phyloP scores from a whole-genome alignment of 306 rosid species.

The Corylus avellana region DNA sequence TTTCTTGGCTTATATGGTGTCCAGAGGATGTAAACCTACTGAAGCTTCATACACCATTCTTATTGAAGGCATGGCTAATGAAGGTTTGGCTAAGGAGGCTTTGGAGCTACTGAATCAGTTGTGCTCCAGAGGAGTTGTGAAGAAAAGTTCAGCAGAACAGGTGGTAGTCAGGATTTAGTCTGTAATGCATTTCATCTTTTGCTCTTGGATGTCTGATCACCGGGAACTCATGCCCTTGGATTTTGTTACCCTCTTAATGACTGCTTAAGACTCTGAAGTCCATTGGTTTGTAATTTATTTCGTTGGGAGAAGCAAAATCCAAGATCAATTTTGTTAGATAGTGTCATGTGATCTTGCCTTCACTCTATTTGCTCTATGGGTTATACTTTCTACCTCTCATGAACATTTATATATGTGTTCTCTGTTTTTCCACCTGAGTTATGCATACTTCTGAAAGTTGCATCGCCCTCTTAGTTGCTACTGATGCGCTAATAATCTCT shows the following conservation, averaged over 20 bases:
- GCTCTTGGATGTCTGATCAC: background rate
- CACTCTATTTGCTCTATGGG: background rate
- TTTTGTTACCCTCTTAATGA: conserved; percentile 10
- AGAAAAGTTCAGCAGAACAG: conserved; percentile 75
- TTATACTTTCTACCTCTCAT: conserved; percentile 1
- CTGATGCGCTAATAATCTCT: background rate
- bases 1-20: conserved; percentile 71
- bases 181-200: conserved; percentile 14
- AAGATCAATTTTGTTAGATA: conserved; percentile 32
- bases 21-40: conserved; percentile 76
- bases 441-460: background rate
- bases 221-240: conserved; percentile 21
- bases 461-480: background rate
- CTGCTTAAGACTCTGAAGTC: conserved; percentile 2
- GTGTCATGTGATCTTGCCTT: conserved; percentile 4
- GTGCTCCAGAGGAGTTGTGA: conserved; percentile 71
- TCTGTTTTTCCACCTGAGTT: background rate
- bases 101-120: conserved; percentile 68
- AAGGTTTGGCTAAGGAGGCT: conserved; percentile 88
- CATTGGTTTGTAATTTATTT: background rate
- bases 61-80: conserved; percentile 84
- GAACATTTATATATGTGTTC: background rate
- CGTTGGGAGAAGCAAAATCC: conserved; percentile 21
- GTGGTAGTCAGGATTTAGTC: conserved; percentile 58
- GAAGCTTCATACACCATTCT: conserved; percentile 91